A percentile compares a stretch with the other conserved stretches of the same genome.
These are phyloP conservation scores for Colletotrichum siamense DNA, from an alignment of 2,329 filamentous ascomycete species.

Conservation along the genomic window DNA sequence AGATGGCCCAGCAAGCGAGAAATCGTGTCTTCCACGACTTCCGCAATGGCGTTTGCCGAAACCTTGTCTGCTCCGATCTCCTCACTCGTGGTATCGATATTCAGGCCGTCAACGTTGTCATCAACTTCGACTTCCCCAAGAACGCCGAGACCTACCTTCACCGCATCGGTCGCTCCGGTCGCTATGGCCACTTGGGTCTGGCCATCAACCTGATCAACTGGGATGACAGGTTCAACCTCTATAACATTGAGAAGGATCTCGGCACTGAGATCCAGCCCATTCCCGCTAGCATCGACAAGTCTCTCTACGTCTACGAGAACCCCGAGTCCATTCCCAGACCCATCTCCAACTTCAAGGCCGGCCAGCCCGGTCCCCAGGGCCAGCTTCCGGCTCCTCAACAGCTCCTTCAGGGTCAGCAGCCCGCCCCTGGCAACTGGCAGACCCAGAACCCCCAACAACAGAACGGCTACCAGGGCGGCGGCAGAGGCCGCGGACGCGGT, in stretches of 20 bases:
- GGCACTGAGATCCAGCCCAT: constrained; percentile 99
- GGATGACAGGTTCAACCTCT: constrained; percentile 98
- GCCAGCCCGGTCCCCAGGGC: constrained; percentile 29
- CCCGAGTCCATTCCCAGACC: constrained; percentile 94
- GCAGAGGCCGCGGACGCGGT: constrained; percentile 29
- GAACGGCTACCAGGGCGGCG: constrained; percentile 35
- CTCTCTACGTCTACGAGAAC: constrained; percentile 96
- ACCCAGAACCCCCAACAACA: constrained; percentile 33
- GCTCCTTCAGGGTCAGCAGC: constrained; percentile 29
- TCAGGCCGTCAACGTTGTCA: constrained; percentile 98
- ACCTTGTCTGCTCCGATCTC: constrained; percentile 96
- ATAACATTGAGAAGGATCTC: constrained; percentile 97
- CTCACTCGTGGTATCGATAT: constrained; percentile 99
- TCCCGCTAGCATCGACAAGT: constrained; percentile 93
- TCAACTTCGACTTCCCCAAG: constrained; percentile 99
- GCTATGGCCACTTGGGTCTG: constrained; percentile 94
- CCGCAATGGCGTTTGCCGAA: constrained; percentile 95
- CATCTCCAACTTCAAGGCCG: constrained; percentile 53
- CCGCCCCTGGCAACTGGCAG: constrained; percentile 31
- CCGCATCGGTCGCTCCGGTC: constrained; percentile 95
- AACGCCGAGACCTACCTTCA: constrained; percentile 99
- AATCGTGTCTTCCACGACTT: constrained; percentile 99
- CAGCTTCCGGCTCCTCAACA: constrained; percentile 25
- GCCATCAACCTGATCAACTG: constrained; percentile 99
- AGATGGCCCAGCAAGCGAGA: constrained; percentile 95